Conservation (phyloP, 257 asterid genomes). For the Gentiana macrophylla region DNA sequence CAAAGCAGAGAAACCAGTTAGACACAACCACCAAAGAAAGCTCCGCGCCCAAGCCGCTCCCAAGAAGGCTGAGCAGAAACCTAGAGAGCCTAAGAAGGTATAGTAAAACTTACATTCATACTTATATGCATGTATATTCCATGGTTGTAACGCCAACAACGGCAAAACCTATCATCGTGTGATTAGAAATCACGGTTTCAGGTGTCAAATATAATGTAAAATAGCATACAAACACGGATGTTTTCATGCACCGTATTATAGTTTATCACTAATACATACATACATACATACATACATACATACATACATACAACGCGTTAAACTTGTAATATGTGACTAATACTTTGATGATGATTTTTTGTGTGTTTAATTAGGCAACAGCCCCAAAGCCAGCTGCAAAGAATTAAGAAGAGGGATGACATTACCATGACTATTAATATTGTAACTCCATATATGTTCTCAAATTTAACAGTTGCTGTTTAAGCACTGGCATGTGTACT, state of each 20-base stretch:
- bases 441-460: neutral
- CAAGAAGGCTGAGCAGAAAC: conserved; percentile 23
- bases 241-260: no score
- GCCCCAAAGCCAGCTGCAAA: conserved; percentile 13
- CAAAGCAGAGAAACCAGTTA: conserved; percentile 25
- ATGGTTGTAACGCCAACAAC: no score
- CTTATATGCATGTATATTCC: neutral
- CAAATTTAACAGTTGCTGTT: neutral
- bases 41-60: conserved; percentile 15
- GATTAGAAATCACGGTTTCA: no score
- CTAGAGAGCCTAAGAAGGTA: conserved; percentile 20
- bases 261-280: no score
- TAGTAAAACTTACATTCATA: neutral
- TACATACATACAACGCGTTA: no score
- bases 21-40: conserved; percentile 18
- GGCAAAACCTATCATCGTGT: no score
- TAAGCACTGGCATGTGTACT: conserved; percentile 3
- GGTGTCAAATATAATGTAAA: no score
- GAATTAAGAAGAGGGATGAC: conserved; percentile 14
- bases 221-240: no score
- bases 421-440: neutral
- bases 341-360: neutral
- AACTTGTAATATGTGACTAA: no score
- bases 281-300: no score
- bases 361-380: no score